Conservation (phyloP, 2,329 filamentous ascomycete species). For the Xenosphaeropsis pyriputrescens region DNA sequence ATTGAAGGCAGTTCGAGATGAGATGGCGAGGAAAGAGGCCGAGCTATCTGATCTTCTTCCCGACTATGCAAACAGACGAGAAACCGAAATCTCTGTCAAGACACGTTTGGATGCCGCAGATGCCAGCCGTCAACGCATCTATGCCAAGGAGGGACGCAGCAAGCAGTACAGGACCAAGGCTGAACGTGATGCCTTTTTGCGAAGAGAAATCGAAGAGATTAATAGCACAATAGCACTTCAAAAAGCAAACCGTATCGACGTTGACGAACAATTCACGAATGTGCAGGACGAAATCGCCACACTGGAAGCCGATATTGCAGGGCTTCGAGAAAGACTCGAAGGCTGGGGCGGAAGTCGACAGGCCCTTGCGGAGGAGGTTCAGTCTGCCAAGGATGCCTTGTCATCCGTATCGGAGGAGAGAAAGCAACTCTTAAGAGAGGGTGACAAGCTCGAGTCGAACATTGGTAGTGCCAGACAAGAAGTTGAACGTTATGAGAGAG, state of each 20-base stretch:
- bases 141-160: conserved; percentile 83
- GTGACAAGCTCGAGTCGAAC: conserved; percentile 71
- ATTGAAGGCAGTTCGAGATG: conserved; percentile 53
- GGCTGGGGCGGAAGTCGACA: conserved; percentile 65
- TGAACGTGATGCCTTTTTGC: conserved; percentile 75
- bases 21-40: conserved; percentile 62
- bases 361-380: conserved; percentile 57
- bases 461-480: conserved; percentile 64
- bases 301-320: conserved; percentile 58
- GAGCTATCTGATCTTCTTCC: conserved; percentile 67
- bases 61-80: conserved; percentile 57
- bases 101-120: conserved; percentile 64
- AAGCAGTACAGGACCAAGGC: conserved; percentile 78
- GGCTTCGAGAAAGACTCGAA: conserved; percentile 58
- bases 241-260: conserved; percentile 73
- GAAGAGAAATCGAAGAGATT: conserved; percentile 66
- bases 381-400: conserved; percentile 61
- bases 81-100: conserved; percentile 56
- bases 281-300: conserved; percentile 57
- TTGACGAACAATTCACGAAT: conserved; percentile 64
- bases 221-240: conserved; percentile 63
- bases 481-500: conserved; percentile 61
- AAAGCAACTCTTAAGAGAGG: conserved; percentile 76
- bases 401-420: conserved; percentile 75
- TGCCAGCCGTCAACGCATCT: conserved; percentile 60